phyloP scores from a whole-genome alignment of 2,329 filamentous ascomycete species.

The Penicillium polonicum region DNA sequence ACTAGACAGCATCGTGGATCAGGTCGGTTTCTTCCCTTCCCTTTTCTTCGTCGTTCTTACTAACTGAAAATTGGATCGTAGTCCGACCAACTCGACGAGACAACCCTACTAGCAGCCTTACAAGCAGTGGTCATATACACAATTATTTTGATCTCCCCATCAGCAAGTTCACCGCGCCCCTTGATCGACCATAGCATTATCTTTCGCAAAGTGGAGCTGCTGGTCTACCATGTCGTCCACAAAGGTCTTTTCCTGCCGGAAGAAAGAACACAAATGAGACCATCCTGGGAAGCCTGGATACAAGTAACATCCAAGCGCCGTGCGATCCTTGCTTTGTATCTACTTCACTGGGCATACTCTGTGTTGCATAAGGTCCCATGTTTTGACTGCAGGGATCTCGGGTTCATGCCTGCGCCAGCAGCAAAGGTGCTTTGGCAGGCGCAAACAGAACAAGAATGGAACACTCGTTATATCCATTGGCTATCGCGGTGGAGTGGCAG shows the following conservation, averaged over 20 bases:
- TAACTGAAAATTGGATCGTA: not conserved
- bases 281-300: slow-evolving; percentile 40
- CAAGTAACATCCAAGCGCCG: slow-evolving; percentile 59
- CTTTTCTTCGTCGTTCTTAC: not conserved
- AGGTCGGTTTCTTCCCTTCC: slow-evolving; percentile 29
- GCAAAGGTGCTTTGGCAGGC: slow-evolving; percentile 43
- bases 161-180: slow-evolving; percentile 21
- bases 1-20: slow-evolving; percentile 31
- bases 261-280: slow-evolving; percentile 32
- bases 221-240: slow-evolving; percentile 33
- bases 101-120: slow-evolving; percentile 35
- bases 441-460: slow-evolving; percentile 34
- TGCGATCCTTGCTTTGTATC: slow-evolving; percentile 36
- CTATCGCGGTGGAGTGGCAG: slow-evolving; percentile 7
- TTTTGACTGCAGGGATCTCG: slow-evolving; percentile 39
- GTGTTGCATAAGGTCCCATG: slow-evolving; percentile 34
- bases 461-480: slow-evolving; percentile 28
- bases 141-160: slow-evolving; percentile 42
- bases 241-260: slow-evolving; percentile 39
- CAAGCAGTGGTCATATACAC: slow-evolving; percentile 42
- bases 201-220: slow-evolving; percentile 32
- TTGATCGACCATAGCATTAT: slow-evolving; percentile 16
- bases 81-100: slow-evolving; percentile 34
- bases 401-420: slow-evolving; percentile 41
- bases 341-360: slow-evolving; percentile 43